Base-by-base conservation (phyloP, 164 flowering plant species). In the Warburgia ugandensis region DNA sequence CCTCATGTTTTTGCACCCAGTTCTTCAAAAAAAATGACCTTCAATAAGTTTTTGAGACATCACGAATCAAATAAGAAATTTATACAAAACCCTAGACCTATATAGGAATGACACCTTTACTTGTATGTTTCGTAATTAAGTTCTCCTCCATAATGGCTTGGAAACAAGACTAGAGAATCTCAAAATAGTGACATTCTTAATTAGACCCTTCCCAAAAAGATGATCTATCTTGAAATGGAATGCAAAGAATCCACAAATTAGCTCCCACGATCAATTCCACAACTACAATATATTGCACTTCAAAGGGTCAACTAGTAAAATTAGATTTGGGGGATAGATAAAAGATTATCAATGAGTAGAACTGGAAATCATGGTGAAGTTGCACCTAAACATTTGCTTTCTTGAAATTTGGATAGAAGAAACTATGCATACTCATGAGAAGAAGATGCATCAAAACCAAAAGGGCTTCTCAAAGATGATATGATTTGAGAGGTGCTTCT, bases 121-220 rank as follows among this genome's bases (percentile, higher is more conserved):
- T 70, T 80, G 81, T 8, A 80, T 68, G 66, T 64, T 73, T 6
- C 73, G 64, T 56, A 80, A 70, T 55, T 72, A 72, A 25, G 56
- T 65, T 27, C 79, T 59, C 49, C 68, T 67, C 84, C 88, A 81
- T n/a, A 81, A 39, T 42, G 84, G 84, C 62, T 78, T 72, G 54
- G 79, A 81, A 50, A 81, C 77, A 17, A 78, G 73, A 68, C 74
- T 78, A 12, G 81, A 74, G 58, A 78, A 80, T 47, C 81, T 68
- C 49, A 81, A 53, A 27, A 76, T 82, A 45, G 77, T 72, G 35
- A 81, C 77, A 56, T 76, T 78, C 58, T 81, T 81, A 56, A 81
- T 73, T 35, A 74, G 58, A 39, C 78, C 70, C 59, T 63, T 77
- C 29, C 86, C 83, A 21, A 80, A 45, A 28, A 73, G 77, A 68